Percentiles rank a stretch among this genome's conserved stretches.
Evolutionary conservation across 345 rosid species (phyloP).

Genomic region (Noccaea bulbosa): DNA sequence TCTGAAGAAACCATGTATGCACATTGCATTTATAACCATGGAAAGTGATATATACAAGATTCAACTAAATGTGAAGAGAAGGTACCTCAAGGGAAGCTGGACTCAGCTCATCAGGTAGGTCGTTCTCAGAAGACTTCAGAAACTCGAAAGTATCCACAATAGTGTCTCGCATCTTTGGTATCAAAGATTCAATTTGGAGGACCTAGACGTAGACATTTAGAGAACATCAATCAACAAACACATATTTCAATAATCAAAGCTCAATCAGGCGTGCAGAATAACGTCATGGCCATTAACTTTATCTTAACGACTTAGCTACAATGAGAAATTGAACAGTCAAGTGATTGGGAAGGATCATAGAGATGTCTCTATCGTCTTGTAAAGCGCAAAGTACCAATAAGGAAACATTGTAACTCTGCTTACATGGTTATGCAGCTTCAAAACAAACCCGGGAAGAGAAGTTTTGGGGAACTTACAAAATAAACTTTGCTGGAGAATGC

Average conservation of each 20-base stretch:
- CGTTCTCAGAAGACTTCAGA: conserved; percentile 56
- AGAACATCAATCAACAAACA: conserved; percentile 21
- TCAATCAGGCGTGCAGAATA: background rate
- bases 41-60: background rate
- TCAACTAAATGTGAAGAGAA: conserved; percentile 12
- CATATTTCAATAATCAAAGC: conserved; percentile 7
- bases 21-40: background rate
- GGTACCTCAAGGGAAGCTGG: conserved; percentile 80
- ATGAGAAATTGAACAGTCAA: background rate
- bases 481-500: conserved; percentile 78
- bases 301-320: conserved; percentile 7
- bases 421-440: background rate
- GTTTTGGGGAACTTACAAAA: conserved; percentile 60
- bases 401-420: background rate
- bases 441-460: background rate
- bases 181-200: conserved; percentile 69
- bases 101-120: conserved; percentile 67
- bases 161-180: conserved; percentile 65
- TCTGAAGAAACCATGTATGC: background rate
- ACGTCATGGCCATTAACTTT: background rate
- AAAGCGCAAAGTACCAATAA: background rate
- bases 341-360: conserved; percentile 3
- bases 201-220: conserved; percentile 55
- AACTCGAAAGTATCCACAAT: conserved; percentile 61
- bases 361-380: background rate